These are phyloP conservation scores for Austroboletus niveus DNA, from an alignment of 1,284 basidiomycete species.

Conservation along the genomic window DNA sequence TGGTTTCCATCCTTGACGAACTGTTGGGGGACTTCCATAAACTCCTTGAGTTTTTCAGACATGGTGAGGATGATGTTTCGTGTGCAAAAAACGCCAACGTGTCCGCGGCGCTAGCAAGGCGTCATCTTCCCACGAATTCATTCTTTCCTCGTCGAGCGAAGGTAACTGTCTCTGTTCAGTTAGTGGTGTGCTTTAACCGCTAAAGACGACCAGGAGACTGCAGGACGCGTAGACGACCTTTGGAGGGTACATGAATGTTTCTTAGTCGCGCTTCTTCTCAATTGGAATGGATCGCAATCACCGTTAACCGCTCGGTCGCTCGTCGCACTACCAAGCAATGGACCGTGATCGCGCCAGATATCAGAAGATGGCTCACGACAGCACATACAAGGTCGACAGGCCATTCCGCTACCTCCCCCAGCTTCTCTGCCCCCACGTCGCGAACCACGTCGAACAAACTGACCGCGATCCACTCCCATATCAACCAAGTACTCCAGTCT, in stretches of 20 bases:
- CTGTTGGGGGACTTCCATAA: constrained; percentile 88
- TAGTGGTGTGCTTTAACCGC: neutral
- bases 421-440: constrained; percentile 4
- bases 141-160: neutral
- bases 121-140: constrained; percentile 21
- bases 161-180: neutral
- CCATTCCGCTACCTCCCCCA: constrained; percentile 1
- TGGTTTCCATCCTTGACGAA: constrained; percentile 94
- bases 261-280: constrained; percentile 24
- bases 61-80: constrained; percentile 42
- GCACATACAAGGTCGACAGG: constrained; percentile 9
- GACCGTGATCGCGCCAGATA: constrained; percentile 6
- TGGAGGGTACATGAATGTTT: constrained; percentile 53
- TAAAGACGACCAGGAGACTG: constrained; percentile 5
- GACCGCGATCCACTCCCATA: constrained; percentile 18
- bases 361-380: constrained; percentile 23
- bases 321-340: constrained; percentile 9
- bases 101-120: constrained; percentile 5
- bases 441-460: constrained; percentile 19
- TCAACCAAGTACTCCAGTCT: constrained; percentile 34
- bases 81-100: constrained; percentile 23
- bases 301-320: constrained; percentile 21
- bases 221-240: constrained; percentile 13
- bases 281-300: constrained; percentile 28
- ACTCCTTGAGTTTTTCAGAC: constrained; percentile 90